A percentile compares a stretch with the other conserved stretches of the same genome.
Evolutionary conservation across 225 moss, liverwort and hornwort genomes (phyloP).

Genomic region (Lunularia cruciata): DNA sequence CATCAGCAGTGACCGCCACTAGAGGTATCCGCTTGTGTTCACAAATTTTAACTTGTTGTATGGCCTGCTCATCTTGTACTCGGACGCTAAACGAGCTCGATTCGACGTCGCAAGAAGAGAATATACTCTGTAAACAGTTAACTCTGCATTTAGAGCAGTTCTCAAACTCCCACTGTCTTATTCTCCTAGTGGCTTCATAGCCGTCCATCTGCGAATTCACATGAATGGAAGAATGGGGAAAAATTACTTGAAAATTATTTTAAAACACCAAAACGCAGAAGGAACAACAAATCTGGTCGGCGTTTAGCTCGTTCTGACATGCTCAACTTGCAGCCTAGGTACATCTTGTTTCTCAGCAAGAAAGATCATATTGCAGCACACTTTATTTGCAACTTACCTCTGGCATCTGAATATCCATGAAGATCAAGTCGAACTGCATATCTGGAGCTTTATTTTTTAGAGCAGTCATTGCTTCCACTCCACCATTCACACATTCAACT

Average conservation of each 20-base stretch:
- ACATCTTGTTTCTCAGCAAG: too few relatives aligned
- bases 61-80: background rate
- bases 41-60: conserved; percentile 26
- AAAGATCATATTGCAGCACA: too few relatives aligned
- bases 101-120: conserved; percentile 2
- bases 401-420: conserved; percentile 98
- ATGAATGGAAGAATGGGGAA: background rate
- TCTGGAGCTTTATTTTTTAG: conserved; percentile 51
- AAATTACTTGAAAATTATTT: background rate
- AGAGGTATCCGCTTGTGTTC: conserved; percentile 66
- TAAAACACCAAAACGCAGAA: background rate
- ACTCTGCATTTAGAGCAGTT: conserved; percentile 45
- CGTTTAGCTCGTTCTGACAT: too few relatives aligned
- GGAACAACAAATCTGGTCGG: too few relatives aligned
- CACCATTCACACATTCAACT: conserved; percentile 60
- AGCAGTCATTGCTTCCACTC: conserved; percentile 59
- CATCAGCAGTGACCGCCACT: conserved; percentile 82
- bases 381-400: conserved; percentile 56
- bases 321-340: too few relatives aligned
- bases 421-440: conserved; percentile 61
- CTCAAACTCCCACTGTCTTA: conserved; percentile 73
- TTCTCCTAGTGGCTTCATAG: conserved; percentile 77
- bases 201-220: conserved; percentile 68
- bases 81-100: background rate
- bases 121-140: background rate